These are phyloP conservation scores for Grigorovia yakushimaensis DNA, from an alignment of 805 yeast genomes.

Conservation along the genomic window DNA sequence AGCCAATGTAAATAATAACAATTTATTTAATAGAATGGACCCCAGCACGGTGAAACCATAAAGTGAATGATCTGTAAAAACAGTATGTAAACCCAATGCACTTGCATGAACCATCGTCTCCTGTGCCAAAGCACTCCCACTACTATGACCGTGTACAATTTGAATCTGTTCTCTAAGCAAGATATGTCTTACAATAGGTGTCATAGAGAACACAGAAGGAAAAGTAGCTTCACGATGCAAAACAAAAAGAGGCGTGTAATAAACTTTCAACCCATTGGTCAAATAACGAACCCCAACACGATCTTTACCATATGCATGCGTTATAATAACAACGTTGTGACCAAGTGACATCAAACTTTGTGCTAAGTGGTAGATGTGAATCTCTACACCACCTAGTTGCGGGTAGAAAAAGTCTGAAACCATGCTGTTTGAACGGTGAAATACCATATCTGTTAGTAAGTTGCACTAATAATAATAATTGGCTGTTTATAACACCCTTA, in stretches of 20 bases:
- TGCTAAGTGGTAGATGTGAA: slow-evolving; percentile 86
- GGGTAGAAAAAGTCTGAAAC: slow-evolving; percentile 96
- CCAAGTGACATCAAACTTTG: slow-evolving; percentile 73
- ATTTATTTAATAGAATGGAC: slow-evolving; percentile 76
- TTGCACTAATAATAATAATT: too few species aligned
- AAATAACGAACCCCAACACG: slow-evolving; percentile 74
- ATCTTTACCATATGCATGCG: slow-evolving; percentile 72
- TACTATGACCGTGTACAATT: slow-evolving; percentile 92
- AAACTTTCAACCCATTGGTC: slow-evolving; percentile 87
- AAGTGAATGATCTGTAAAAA: slow-evolving; percentile 90
- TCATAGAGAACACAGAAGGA: slow-evolving; percentile 82
- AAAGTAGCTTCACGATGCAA: slow-evolving; percentile 76
- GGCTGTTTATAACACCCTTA: too few species aligned
- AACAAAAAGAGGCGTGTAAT: slow-evolving; percentile 75
- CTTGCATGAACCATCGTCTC: slow-evolving; percentile 89
- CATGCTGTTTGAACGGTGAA: slow-evolving; percentile 51
- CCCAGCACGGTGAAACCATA: slow-evolving; percentile 88
- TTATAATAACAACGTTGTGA: slow-evolving; percentile 75
- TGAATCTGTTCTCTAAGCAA: slow-evolving; percentile 77
- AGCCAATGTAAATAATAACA: slow-evolving; percentile 69
- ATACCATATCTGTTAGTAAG: background rate
- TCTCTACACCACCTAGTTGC: slow-evolving; percentile 96
- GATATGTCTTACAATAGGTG: slow-evolving; percentile 79
- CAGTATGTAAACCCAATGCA: slow-evolving; percentile 85
- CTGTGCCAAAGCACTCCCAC: slow-evolving; percentile 75